Conservation (phyloP, 2,329 filamentous ascomycete species). For the Claviceps quebecensis region DNA sequence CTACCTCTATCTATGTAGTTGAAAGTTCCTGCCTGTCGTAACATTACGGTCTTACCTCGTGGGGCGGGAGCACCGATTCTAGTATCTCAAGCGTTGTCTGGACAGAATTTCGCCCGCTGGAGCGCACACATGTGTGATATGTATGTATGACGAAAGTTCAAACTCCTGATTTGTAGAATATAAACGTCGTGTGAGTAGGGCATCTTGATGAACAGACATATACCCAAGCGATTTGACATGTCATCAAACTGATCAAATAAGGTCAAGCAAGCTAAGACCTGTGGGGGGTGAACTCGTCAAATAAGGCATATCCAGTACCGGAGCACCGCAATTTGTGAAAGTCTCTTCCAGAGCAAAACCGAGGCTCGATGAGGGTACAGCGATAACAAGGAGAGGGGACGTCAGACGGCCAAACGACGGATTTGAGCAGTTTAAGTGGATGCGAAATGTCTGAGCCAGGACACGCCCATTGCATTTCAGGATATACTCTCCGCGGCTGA, state of each 20-base stretch:
- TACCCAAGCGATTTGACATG: neutral
- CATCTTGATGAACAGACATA: too few relatives aligned
- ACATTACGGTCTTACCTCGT: neutral
- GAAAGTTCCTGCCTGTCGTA: neutral
- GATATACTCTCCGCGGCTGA: neutral
- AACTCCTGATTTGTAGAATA: neutral
- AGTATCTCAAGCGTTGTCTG: neutral
- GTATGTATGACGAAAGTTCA: neutral
- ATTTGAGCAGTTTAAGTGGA: too few relatives aligned
- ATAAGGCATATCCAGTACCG: neutral
- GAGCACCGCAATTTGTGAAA: neutral
- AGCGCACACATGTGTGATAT: neutral
- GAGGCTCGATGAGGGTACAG: too few relatives aligned
- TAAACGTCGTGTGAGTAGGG: too few relatives aligned
- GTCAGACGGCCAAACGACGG: too few relatives aligned
- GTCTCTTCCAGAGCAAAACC: too few relatives aligned
- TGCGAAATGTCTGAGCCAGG: too few relatives aligned
- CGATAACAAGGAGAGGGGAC: too few relatives aligned
- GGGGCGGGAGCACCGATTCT: neutral
- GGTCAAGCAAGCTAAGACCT: neutral
- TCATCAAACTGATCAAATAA: neutral
- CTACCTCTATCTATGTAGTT: neutral
- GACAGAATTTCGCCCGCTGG: neutral
- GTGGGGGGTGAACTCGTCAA: neutral
- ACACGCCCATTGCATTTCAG: neutral